Conservation (phyloP, 164 flowering plant genomes). For the Berberis thunbergii region DNA sequence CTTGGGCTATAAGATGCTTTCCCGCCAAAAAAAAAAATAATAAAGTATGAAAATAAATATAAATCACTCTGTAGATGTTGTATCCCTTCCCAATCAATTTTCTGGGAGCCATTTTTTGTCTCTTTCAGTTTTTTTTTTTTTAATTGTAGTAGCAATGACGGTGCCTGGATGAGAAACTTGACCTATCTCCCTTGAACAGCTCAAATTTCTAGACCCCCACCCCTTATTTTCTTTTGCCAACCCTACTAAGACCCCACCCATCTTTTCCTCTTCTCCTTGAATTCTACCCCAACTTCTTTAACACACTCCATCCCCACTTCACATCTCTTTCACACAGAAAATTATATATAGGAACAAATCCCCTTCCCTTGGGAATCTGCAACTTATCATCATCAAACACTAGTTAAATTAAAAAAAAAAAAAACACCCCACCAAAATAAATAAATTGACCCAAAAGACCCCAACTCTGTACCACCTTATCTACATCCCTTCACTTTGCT, state of each 20-base stretch:
- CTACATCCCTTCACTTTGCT: slow-evolving; percentile 19
- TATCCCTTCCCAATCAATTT: too few relatives aligned
- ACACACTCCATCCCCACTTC: slow-evolving; percentile 26
- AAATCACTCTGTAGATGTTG: too few relatives aligned
- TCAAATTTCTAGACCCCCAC: slow-evolving; percentile 4
- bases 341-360: slow-evolving; percentile 20
- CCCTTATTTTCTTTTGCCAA: slow-evolving; percentile 2
- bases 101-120: too few relatives aligned
- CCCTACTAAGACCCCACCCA: slow-evolving; percentile 13
- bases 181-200: slow-evolving; percentile 6
- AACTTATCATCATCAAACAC: slow-evolving; percentile 15
- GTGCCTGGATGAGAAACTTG: slow-evolving; percentile 9
- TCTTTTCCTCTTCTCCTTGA: slow-evolving; percentile 35
- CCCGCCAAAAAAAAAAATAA: too few relatives aligned
- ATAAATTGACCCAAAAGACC: slow-evolving; percentile 4
- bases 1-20: too few relatives aligned
- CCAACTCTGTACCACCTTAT: slow-evolving; percentile 18
- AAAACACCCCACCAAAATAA: slow-evolving; percentile 10
- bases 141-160: slow-evolving; percentile 10
- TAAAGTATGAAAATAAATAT: too few relatives aligned
- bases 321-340: slow-evolving; percentile 17
- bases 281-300: slow-evolving; percentile 33
- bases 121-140: too few relatives aligned
- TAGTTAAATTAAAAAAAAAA: slow-evolving; percentile 34
- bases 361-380: slow-evolving; percentile 89